phyloP scores from a whole-genome alignment of 1,139 yeast genomes.

The Pichia sp. region DNA sequence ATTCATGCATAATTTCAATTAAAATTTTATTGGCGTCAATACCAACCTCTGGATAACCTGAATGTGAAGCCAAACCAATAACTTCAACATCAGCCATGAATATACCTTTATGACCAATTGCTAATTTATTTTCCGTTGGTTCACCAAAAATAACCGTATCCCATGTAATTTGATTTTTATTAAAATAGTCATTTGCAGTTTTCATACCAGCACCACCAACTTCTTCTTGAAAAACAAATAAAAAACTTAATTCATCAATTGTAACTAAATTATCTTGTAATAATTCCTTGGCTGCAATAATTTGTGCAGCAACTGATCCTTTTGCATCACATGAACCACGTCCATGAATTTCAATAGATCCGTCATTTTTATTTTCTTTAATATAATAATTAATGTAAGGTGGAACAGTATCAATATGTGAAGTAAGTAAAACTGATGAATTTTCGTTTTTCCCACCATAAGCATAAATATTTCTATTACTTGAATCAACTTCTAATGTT shows the following conservation, averaged over 20 bases:
- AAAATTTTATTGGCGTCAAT: slow-evolving; percentile 55
- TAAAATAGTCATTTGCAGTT: slow-evolving; percentile 30
- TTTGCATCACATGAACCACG: slow-evolving; percentile 68
- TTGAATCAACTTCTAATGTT: slow-evolving; percentile 37
- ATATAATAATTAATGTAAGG: slow-evolving; percentile 51
- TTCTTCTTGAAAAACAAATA: slow-evolving; percentile 70
- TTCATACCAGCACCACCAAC: slow-evolving; percentile 58
- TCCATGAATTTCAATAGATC: slow-evolving; percentile 51
- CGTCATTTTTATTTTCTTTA: slow-evolving; percentile 14
- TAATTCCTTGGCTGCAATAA: slow-evolving; percentile 45
- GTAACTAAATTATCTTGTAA: slow-evolving; percentile 33
- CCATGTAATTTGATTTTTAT: slow-evolving; percentile 40
- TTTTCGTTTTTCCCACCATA: slow-evolving; percentile 42
- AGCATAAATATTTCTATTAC: slow-evolving; percentile 52
- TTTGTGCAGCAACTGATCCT: slow-evolving; percentile 60
- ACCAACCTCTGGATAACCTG: slow-evolving; percentile 68
- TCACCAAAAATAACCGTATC: slow-evolving; percentile 64
- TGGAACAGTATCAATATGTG: slow-evolving; percentile 71
- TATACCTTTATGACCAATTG: slow-evolving; percentile 65
- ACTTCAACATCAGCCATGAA: slow-evolving; percentile 39
- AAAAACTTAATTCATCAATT: slow-evolving; percentile 52
- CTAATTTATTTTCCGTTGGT: slow-evolving; percentile 65
- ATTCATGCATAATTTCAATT: slow-evolving; percentile 42
- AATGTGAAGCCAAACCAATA: slow-evolving; percentile 56
- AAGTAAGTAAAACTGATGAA: slow-evolving; percentile 49